Percentiles rank a stretch among this genome's conserved stretches.
Conservation (phyloP, 2,329 filamentous ascomycete genomes). For the Penicillium frequentans region DNA sequence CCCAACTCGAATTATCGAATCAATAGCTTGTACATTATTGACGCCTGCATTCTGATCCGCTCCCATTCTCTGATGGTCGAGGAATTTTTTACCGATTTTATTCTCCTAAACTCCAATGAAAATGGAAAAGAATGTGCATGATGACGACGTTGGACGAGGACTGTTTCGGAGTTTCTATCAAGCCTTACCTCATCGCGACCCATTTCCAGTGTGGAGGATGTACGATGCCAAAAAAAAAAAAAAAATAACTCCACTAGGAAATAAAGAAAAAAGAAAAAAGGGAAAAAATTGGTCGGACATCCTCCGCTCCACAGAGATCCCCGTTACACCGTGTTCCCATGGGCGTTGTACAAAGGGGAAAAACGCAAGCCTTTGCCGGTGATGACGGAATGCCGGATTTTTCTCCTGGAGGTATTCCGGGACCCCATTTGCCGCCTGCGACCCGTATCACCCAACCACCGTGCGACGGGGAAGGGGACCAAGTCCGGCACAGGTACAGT, state of each 20-base stretch:
- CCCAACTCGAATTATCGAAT: slow-evolving; percentile 11
- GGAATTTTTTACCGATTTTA: slow-evolving; percentile 1
- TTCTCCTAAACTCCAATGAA: neutral
- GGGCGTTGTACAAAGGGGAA: neutral
- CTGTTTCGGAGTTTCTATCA: neutral
- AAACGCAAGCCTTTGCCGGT: neutral
- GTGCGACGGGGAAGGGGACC: slow-evolving; percentile 8
- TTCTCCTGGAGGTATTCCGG: slow-evolving; percentile 1
- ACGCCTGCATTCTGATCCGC: slow-evolving; percentile 14
- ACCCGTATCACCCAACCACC: slow-evolving; percentile 13
- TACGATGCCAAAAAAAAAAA: neutral
- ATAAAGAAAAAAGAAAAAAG: neutral
- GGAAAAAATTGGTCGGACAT: neutral
- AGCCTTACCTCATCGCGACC: slow-evolving; percentile 7
- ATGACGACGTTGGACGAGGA: slow-evolving; percentile 7
- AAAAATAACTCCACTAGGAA: neutral
- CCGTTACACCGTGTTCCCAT: neutral
- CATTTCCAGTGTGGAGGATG: slow-evolving; percentile 12
- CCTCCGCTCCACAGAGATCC: neutral
- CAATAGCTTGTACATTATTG: slow-evolving; percentile 20
- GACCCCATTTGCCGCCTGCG: slow-evolving; percentile 12
- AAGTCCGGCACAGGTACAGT: neutral
- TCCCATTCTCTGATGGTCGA: neutral
- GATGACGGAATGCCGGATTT: slow-evolving; percentile 10
- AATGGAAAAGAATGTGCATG: slow-evolving; percentile 13